Percentiles rank a stretch among this genome's conserved stretches.
Conservation (phyloP, 2,329 filamentous ascomycete species). For the Phialemoniopsis sp. region DNA sequence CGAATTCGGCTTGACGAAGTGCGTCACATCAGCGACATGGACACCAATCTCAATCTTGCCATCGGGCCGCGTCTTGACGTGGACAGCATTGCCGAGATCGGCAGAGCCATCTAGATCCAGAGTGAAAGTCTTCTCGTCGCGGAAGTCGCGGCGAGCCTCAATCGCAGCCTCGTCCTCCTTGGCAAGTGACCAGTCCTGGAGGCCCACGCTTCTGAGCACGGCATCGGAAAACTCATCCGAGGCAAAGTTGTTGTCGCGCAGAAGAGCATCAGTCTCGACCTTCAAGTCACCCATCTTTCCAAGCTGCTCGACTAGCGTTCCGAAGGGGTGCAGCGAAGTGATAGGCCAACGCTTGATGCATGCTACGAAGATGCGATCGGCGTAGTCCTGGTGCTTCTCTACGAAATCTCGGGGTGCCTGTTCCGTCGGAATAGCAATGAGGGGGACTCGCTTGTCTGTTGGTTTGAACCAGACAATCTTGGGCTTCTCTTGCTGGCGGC, state of each 20-base stretch:
- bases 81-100: slow-evolving; percentile 88
- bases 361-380: slow-evolving; percentile 95
- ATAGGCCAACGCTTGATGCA: slow-evolving; percentile 99
- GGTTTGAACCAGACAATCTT: slow-evolving; percentile 99
- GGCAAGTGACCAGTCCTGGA: slow-evolving; percentile 84
- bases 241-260: slow-evolving; percentile 98
- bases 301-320: slow-evolving; percentile 93
- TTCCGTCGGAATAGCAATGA: slow-evolving; percentile 97
- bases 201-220: slow-evolving; percentile 86
- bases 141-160: slow-evolving; percentile 80
- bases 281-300: slow-evolving; percentile 96
- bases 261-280: slow-evolving; percentile 93
- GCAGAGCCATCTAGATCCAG: slow-evolving; percentile 85
- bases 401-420: slow-evolving; percentile 97
- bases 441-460: slow-evolving; percentile 94
- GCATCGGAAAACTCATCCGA: slow-evolving; percentile 97
- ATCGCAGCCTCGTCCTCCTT: slow-evolving; percentile 77
- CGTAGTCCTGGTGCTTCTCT: slow-evolving; percentile 96
- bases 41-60: slow-evolving; percentile 91
- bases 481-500: slow-evolving; percentile 88
- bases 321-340: slow-evolving; percentile 97
- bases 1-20: slow-evolving; percentile 95
- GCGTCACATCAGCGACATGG: slow-evolving; percentile 90
- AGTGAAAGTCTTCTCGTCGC: slow-evolving; percentile 83
- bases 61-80: slow-evolving; percentile 79